These are phyloP conservation scores for Escallonia rubra DNA, from an alignment of 129 eudicot species.

Conservation along the genomic window DNA sequence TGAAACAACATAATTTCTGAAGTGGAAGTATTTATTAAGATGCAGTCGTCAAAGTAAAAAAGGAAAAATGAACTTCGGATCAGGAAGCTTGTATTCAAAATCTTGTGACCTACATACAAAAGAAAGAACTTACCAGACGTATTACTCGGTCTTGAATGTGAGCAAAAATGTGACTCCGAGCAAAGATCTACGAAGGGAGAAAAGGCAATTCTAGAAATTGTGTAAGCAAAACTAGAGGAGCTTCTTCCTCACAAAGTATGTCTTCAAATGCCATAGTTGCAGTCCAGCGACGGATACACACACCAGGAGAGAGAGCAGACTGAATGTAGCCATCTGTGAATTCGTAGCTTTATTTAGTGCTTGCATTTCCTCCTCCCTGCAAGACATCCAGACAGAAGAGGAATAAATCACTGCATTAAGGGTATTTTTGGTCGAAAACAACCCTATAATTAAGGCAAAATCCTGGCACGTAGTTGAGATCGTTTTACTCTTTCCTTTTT, in stretches of 20 bases:
- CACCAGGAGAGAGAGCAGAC: conserved; percentile 44
- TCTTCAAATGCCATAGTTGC: conserved; percentile 66
- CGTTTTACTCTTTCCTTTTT: no score
- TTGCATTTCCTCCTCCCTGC: conserved; percentile 53
- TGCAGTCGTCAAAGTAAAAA: no score
- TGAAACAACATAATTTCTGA: no score
- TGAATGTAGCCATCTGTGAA: conserved; percentile 49
- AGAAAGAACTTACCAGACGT: no score
- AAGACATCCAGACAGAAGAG: background rate
- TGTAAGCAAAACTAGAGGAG: conserved; percentile 25
- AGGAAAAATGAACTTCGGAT: no score
- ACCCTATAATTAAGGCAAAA: no score
- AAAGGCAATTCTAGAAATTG: background rate
- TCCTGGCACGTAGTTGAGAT: no score
- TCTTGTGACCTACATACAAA: no score
- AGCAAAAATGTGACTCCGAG: background rate
- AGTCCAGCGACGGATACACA: conserved; percentile 42
- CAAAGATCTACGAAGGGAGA: background rate
- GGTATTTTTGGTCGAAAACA: background rate
- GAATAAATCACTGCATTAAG: background rate
- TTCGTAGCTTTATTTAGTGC: conserved; percentile 40
- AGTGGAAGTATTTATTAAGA: no score
- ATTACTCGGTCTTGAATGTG: no score
- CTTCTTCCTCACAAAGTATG: conserved; percentile 53
- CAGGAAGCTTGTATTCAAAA: no score